phyloP scores from a whole-genome alignment of 1,139 yeast species.

The Suhomyces panamericanus region DNA sequence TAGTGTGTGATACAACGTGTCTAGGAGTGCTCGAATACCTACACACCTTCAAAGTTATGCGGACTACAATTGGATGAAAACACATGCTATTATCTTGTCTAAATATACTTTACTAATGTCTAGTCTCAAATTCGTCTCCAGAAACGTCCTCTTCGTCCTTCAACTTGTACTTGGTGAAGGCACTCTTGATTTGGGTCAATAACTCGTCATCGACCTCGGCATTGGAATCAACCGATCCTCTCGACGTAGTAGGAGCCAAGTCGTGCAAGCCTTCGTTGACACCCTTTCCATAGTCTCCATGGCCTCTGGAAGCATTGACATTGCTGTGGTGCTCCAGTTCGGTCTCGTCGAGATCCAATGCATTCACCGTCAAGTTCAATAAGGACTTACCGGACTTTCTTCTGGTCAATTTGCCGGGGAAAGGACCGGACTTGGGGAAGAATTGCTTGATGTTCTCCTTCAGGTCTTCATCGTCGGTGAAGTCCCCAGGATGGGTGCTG shows the following conservation, averaged over 20 bases:
- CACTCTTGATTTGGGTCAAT: slow-evolving; percentile 52
- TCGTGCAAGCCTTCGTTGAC: slow-evolving; percentile 25
- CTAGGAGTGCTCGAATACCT: too few species aligned
- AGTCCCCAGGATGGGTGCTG: slow-evolving; percentile 14
- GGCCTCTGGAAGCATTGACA: slow-evolving; percentile 20
- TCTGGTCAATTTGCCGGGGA: slow-evolving; percentile 57
- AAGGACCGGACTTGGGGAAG: slow-evolving; percentile 50
- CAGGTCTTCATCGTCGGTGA: slow-evolving; percentile 27
- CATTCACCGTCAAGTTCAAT: slow-evolving; percentile 63
- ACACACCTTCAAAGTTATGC: too few species aligned
- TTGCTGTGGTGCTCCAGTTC: slow-evolving; percentile 37
- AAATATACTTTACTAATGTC: slow-evolving; percentile 13
- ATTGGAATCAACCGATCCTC: slow-evolving; percentile 36
- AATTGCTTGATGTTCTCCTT: slow-evolving; percentile 37
- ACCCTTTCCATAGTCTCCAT: slow-evolving; percentile 20
- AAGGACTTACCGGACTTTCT: slow-evolving; percentile 73
- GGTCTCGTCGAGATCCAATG: slow-evolving; percentile 66
- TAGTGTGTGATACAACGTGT: too few species aligned
- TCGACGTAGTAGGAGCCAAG: slow-evolving; percentile 36
- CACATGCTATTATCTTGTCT: background rate
- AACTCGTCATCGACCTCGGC: slow-evolving; percentile 40
- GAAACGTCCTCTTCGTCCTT: slow-evolving; percentile 41
- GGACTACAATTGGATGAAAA: background rate
- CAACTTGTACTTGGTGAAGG: slow-evolving; percentile 49
- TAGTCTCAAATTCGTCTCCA: slow-evolving; percentile 62